These are phyloP conservation scores for Athelia psychrophila DNA, from an alignment of 1,284 basidiomycete genomes.

Conservation along the genomic window DNA sequence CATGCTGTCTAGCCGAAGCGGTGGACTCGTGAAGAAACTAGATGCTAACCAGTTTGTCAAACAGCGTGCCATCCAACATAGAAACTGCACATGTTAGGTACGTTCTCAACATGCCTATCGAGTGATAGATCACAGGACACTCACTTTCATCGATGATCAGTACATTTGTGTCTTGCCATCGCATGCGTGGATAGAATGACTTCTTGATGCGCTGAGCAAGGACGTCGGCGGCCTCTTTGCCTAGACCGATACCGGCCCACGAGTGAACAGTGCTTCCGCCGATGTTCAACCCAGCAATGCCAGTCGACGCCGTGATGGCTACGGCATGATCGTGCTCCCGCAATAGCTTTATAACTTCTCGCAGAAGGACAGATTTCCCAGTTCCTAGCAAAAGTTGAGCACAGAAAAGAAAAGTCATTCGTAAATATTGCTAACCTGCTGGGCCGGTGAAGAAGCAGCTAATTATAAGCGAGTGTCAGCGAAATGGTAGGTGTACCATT, in stretches of 20 bases:
- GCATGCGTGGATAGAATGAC: conserved; percentile 59
- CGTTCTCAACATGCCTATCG: too few relatives aligned
- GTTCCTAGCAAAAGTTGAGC: conserved; percentile 56
- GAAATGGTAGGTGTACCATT: background rate
- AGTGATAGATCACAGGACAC: conserved; percentile 8
- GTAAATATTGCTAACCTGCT: conserved; percentile 48
- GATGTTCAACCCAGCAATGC: conserved; percentile 94
- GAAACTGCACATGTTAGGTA: conserved; percentile 62
- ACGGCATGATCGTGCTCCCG: conserved; percentile 56
- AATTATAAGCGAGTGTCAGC: too few relatives aligned
- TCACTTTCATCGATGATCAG: conserved; percentile 94
- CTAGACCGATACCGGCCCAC: conserved; percentile 89
- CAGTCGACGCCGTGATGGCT: conserved; percentile 85
- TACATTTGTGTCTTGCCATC: conserved; percentile 78
- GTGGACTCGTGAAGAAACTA: conserved; percentile 23
- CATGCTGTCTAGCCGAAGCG: too few relatives aligned
- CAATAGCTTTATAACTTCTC: conserved; percentile 75
- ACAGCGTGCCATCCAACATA: conserved; percentile 93
- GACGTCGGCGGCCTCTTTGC: conserved; percentile 62
- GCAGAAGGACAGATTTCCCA: conserved; percentile 90
- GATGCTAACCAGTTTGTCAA: conserved; percentile 72
- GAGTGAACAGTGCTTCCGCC: conserved; percentile 95
- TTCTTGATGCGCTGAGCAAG: conserved; percentile 57
- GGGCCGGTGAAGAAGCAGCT: conserved; percentile 84
- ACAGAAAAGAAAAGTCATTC: conserved; percentile 3